Conservation (phyloP, 176 grass and related monocot species). For the Cenchrus fungigraminus region DNA sequence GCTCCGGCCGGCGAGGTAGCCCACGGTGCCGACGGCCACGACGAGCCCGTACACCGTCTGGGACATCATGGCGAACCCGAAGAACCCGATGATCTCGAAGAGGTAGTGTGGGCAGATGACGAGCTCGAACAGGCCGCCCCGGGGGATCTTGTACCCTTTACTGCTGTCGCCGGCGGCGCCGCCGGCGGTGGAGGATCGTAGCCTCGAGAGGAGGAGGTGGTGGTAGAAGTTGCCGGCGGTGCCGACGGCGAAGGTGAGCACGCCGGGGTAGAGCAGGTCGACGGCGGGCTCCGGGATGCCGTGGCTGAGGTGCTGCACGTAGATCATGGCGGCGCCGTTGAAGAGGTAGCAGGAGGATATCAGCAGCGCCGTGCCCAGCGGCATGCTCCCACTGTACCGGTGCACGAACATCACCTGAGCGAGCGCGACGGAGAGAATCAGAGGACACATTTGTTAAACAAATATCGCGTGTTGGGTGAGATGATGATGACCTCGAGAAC, state of each 20-base stretch:
- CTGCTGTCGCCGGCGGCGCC: not conserved
- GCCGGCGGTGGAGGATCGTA: slow-evolving; percentile 39
- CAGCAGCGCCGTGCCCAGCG: slow-evolving; percentile 14
- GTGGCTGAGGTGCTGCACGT: slow-evolving; percentile 53
- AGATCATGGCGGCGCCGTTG: slow-evolving; percentile 47
- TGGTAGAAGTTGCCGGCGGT: slow-evolving; percentile 71
- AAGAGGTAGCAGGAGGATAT: slow-evolving; percentile 60
- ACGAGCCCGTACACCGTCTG: slow-evolving; percentile 57
- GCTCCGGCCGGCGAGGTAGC: slow-evolving; percentile 75
- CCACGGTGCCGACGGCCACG: slow-evolving; percentile 41
- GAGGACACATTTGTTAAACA: too few relatives aligned
- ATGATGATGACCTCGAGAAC: slow-evolving; percentile 58
- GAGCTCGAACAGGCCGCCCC: slow-evolving; percentile 63
- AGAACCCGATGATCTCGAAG: slow-evolving; percentile 69
- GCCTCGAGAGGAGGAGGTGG: slow-evolving; percentile 57
- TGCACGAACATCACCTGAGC: slow-evolving; percentile 64
- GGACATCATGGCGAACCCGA: slow-evolving; percentile 67
- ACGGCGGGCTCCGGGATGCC: slow-evolving; percentile 41
- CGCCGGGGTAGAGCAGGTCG: slow-evolving; percentile 50
- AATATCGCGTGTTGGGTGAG: too few relatives aligned
- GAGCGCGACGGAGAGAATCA: too few relatives aligned
- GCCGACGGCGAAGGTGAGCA: slow-evolving; percentile 30
- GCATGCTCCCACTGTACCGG: slow-evolving; percentile 51
- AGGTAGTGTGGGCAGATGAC: slow-evolving; percentile 79
- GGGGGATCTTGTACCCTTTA: slow-evolving; percentile 69